Evolutionary conservation across 306 rosid species (phyloP).

Genomic region (Trifolium subterraneum): DNA sequence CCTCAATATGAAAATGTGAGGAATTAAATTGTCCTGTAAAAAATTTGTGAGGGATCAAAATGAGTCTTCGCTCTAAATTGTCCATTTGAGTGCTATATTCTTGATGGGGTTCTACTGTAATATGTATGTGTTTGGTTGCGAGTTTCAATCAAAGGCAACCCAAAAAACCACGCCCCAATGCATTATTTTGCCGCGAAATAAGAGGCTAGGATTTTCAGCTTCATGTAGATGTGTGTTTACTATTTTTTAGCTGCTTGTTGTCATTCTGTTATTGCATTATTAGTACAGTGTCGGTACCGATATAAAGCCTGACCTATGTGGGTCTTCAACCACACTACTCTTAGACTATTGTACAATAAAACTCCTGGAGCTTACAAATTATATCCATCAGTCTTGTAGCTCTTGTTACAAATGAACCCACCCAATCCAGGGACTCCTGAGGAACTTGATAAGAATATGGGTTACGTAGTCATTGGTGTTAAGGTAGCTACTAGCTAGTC

Average conservation of each 20-base stretch:
- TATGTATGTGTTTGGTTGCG: too few relatives aligned
- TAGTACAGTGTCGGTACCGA: neutral
- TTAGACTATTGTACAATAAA: neutral
- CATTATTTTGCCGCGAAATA: too few relatives aligned
- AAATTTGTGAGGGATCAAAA: too few relatives aligned
- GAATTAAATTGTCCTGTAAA: too few relatives aligned
- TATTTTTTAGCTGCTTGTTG: too few relatives aligned
- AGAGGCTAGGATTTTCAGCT: too few relatives aligned
- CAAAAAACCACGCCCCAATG: too few relatives aligned
- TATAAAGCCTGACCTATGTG: neutral
- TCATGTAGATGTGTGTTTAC: too few relatives aligned
- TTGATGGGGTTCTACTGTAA: constrained; percentile 14
- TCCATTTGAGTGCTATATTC: neutral
- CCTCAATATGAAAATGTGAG: too few relatives aligned
- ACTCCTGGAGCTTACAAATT: neutral
- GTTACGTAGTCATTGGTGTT: neutral
- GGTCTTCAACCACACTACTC: neutral
- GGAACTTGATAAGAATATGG: neutral
- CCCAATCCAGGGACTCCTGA: neutral
- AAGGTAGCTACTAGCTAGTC: neutral
- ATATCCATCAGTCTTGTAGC: neutral
- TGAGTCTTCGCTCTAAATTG: too few relatives aligned
- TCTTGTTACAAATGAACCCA: constrained; percentile 5
- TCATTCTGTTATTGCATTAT: neutral
- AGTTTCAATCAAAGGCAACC: too few relatives aligned